Conservation (phyloP, 2,329 filamentous ascomycete genomes). For the Tricladium varicosporioides region DNA sequence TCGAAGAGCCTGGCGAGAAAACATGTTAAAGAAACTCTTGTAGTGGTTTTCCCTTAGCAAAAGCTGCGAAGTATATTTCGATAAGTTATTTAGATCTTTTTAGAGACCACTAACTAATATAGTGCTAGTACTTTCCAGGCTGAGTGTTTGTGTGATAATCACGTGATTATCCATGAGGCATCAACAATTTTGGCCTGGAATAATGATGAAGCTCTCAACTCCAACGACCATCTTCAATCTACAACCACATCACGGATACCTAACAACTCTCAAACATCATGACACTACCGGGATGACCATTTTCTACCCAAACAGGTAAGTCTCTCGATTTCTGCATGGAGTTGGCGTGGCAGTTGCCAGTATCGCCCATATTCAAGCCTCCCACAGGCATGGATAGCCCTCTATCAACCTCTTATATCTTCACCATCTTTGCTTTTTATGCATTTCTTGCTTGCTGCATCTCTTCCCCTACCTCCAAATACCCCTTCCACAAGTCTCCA, state of each 20-base stretch:
- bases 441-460: conserved; percentile 3
- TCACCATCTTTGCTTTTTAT: conserved; percentile 8
- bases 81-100: too few species aligned
- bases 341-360: conserved; percentile 23
- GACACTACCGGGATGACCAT: conserved; percentile 4
- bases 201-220: too few species aligned
- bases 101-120: too few species aligned
- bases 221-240: conserved; percentile 7
- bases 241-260: conserved; percentile 17
- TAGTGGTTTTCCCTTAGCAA: too few species aligned
- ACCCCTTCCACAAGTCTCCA: conserved; percentile 8
- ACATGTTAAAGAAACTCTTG: too few species aligned
- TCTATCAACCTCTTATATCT: conserved; percentile 4
- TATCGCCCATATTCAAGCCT: conserved; percentile 12
- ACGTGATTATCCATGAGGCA: too few species aligned
- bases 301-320: conserved; percentile 14
- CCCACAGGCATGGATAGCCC: not conserved
- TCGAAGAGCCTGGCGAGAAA: too few species aligned
- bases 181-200: too few species aligned
- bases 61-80: too few species aligned
- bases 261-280: conserved; percentile 21
- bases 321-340: conserved; percentile 14
- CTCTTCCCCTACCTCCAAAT: not conserved
- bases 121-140: too few species aligned
- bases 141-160: too few species aligned